A percentile compares a stretch with the other conserved stretches of the same genome.
Evolutionary conservation across 257 asterid species (phyloP).

Genomic region (Lantana camara): DNA sequence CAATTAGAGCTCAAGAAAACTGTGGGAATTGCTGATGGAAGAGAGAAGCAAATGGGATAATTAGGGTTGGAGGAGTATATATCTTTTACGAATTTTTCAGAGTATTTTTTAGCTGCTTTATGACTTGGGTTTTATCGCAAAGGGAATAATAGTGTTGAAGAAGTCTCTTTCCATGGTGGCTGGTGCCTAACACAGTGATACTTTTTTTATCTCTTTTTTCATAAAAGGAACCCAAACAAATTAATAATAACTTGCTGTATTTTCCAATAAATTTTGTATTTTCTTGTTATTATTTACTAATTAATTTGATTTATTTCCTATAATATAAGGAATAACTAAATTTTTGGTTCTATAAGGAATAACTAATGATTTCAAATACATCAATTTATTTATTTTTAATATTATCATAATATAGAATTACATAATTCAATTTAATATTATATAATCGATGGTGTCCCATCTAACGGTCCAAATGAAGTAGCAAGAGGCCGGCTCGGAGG

Average conservation of each 20-base stretch:
- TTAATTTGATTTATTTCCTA: too few relatives aligned
- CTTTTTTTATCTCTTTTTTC: neutral
- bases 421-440: too few relatives aligned
- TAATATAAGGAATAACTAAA: too few relatives aligned
- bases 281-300: too few relatives aligned
- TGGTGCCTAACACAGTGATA: neutral
- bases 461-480: too few relatives aligned
- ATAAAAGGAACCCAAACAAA: too few relatives aligned
- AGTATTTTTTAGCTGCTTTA: neutral
- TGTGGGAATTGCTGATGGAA: neutral
- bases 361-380: too few relatives aligned
- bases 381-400: neutral
- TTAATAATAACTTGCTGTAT: too few relatives aligned
- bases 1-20: neutral
- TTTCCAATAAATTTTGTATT: too few relatives aligned
- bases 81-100: neutral
- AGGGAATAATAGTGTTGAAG: slow-evolving; percentile 1
- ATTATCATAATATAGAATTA: neutral
- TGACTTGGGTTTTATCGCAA: slow-evolving; percentile 27
- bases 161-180: slow-evolving; percentile 23
- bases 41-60: neutral
- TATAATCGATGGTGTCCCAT: too few relatives aligned
- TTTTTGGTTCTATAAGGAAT: too few relatives aligned
- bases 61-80: neutral
- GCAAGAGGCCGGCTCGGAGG: too few relatives aligned